Evolutionary conservation across 2,329 filamentous ascomycete genomes (phyloP).

Genomic region (Colletotrichum australisinense): DNA sequence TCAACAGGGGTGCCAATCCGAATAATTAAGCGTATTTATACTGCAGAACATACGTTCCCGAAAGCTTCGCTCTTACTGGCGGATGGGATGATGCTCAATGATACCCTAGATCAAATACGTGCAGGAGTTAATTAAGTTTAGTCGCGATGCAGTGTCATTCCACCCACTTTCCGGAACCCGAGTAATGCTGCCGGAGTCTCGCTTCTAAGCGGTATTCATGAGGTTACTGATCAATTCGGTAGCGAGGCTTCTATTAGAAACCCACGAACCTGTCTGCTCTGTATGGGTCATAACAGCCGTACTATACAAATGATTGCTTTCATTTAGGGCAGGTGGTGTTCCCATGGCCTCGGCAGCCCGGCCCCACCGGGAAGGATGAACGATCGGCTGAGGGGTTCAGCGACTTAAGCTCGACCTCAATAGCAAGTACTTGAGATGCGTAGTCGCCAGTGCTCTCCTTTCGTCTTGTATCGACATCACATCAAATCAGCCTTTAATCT

Average conservation of each 20-base stretch:
- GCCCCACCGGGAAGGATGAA: background rate
- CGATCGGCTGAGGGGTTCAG: background rate
- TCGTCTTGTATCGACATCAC: background rate
- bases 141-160: no score
- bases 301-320: background rate
- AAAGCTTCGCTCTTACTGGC: background rate
- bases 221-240: background rate
- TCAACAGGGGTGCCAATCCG: background rate
- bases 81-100: background rate
- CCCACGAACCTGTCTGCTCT: accelerated
- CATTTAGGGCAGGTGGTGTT: background rate
- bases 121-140: background rate
- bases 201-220: background rate
- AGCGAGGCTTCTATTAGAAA: background rate
- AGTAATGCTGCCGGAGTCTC: background rate
- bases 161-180: background rate
- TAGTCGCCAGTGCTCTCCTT: background rate
- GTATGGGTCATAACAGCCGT: no score
- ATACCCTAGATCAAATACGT: background rate
- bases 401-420: no score
- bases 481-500: background rate
- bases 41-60: background rate
- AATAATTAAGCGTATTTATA: background rate
- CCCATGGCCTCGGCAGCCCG: background rate
- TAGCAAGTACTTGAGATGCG: accelerated